phyloP scores from a whole-genome alignment of 176 grass and related monocot genomes.

The Eragrostis curvula region DNA sequence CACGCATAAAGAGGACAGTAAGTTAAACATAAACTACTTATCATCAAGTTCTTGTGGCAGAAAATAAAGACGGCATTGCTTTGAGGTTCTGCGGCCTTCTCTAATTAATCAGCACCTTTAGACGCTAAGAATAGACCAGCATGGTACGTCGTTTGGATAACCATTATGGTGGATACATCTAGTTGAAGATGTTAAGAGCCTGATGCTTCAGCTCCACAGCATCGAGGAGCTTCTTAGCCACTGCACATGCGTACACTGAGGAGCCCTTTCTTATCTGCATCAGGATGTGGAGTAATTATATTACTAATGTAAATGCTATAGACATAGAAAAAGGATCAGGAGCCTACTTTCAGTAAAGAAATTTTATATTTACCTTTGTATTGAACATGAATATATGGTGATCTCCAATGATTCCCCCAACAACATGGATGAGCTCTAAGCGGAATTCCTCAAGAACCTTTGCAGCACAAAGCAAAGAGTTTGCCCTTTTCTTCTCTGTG shows the following conservation, averaged over 20 bases:
- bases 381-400: constrained; percentile 83
- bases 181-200: constrained; percentile 25
- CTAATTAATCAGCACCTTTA: constrained; percentile 26
- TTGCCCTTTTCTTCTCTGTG: constrained; percentile 63
- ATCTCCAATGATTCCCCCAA: constrained; percentile 70
- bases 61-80: background rate
- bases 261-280: constrained; percentile 65
- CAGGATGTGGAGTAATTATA: constrained; percentile 23
- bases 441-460: constrained; percentile 68
- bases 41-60: constrained; percentile 27
- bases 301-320: background rate
- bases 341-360: constrained; percentile 25
- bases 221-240: constrained; percentile 72
- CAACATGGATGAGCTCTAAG: constrained; percentile 68
- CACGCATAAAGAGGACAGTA: background rate
- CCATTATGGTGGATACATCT: background rate
- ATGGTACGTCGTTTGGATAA: constrained; percentile 26
- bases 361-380: constrained; percentile 58
- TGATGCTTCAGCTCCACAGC: constrained; percentile 55
- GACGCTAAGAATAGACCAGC: constrained; percentile 30
- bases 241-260: constrained; percentile 55
- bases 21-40: constrained; percentile 15
- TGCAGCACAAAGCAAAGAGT: constrained; percentile 69
- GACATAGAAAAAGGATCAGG: background rate
- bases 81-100: background rate